phyloP scores from a whole-genome alignment of 192 early-diverging fungal genomes.

The Kappamyces sp. region DNA sequence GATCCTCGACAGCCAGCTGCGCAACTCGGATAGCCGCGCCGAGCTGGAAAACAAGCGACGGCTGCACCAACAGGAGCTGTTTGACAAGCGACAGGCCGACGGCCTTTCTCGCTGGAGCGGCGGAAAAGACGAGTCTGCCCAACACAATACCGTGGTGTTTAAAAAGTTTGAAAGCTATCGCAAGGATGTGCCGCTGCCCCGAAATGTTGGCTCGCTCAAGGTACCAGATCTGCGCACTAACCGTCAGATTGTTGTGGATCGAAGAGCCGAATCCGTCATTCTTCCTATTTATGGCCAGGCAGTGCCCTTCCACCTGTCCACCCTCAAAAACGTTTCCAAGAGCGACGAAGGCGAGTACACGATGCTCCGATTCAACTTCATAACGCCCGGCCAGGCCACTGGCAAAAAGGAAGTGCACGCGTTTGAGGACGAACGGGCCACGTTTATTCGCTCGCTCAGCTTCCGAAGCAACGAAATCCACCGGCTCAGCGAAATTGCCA shows the following conservation, averaged over 20 bases:
- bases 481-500: slow-evolving; percentile 78
- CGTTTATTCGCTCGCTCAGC: slow-evolving; percentile 87
- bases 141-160: slow-evolving; percentile 67
- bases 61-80: slow-evolving; percentile 85
- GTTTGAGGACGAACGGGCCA: slow-evolving; percentile 79
- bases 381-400: slow-evolving; percentile 86
- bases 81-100: slow-evolving; percentile 65
- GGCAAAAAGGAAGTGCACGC: slow-evolving; percentile 80
- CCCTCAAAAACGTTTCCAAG: slow-evolving; percentile 89
- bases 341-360: slow-evolving; percentile 88
- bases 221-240: slow-evolving; percentile 28
- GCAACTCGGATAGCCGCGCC: slow-evolving; percentile 19
- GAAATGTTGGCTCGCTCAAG: slow-evolving; percentile 63
- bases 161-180: slow-evolving; percentile 94
- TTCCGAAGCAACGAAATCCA: slow-evolving; percentile 81
- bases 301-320: slow-evolving; percentile 97
- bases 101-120: slow-evolving; percentile 76
- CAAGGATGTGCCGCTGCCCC: slow-evolving; percentile 80
- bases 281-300: slow-evolving; percentile 92
- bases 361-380: slow-evolving; percentile 89
- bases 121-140: slow-evolving; percentile 43
- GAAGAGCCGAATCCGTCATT: slow-evolving; percentile 77
- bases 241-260: slow-evolving; percentile 81
- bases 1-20: slow-evolving; percentile 26
- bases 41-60: slow-evolving; percentile 59